Percentiles rank a stretch among this genome's conserved stretches.
phyloP scores from a whole-genome alignment of 2,329 filamentous ascomycete genomes.

The Colletotrichum sp. region DNA sequence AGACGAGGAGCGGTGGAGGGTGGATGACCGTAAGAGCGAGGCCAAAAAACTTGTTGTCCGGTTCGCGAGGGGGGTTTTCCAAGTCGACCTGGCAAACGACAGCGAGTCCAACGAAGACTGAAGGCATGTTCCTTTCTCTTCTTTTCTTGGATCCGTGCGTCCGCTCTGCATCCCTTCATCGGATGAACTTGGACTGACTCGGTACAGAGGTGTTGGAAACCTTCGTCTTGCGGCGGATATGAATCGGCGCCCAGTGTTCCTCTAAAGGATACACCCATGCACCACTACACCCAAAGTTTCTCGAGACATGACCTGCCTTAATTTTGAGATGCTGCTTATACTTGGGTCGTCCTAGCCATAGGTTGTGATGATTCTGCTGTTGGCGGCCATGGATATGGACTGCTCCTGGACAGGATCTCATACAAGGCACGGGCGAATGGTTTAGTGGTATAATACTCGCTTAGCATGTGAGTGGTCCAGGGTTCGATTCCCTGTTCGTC shows the following conservation, averaged over 20 bases:
- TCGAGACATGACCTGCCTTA: background rate
- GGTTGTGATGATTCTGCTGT: background rate
- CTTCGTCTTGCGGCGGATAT: background rate
- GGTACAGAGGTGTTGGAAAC: background rate
- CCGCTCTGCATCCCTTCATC: background rate
- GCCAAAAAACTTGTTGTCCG: background rate
- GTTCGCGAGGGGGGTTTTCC: background rate
- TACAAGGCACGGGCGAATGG: background rate
- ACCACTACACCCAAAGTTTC: background rate
- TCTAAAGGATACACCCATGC: background rate
- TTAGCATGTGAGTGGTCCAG: conserved; percentile 9
- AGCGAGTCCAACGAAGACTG: background rate
- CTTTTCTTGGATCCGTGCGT: background rate
- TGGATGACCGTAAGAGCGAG: background rate
- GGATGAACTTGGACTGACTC: background rate
- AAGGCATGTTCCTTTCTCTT: background rate
- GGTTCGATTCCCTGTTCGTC: conserved; percentile 16
- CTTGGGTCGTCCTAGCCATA: background rate
- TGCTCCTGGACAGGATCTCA: background rate
- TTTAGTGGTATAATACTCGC: conserved; percentile 17
- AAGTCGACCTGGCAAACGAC: background rate
- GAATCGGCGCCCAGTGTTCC: background rate
- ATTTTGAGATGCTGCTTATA: background rate
- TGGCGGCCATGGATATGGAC: background rate
- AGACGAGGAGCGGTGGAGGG: background rate